These are phyloP conservation scores for Amanita molliuscula DNA, from an alignment of 768 basidiomycete species.

Conservation along the genomic window DNA sequence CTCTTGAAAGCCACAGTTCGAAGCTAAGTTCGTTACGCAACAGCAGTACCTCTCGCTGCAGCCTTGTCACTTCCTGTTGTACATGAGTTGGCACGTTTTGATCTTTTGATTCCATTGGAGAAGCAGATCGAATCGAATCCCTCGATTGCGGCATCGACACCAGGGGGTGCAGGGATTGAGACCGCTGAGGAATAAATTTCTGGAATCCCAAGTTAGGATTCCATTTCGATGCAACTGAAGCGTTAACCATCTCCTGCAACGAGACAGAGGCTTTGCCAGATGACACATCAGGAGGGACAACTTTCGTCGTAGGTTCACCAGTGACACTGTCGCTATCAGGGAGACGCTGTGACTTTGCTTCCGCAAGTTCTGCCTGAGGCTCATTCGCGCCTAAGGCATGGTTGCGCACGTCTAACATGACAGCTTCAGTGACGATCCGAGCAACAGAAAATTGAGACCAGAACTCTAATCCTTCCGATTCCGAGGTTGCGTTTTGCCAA, in stretches of 20 bases:
- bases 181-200: slow-evolving; percentile 43
- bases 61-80: slow-evolving; percentile 53
- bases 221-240: slow-evolving; percentile 65
- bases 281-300: slow-evolving; percentile 25
- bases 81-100: slow-evolving; percentile 32
- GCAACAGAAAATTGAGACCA: slow-evolving; percentile 60
- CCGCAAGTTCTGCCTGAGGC: slow-evolving; percentile 14
- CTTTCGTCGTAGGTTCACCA: slow-evolving; percentile 14
- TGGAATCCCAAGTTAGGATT: slow-evolving; percentile 54
- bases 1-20: slow-evolving; percentile 73
- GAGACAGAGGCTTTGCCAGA: slow-evolving; percentile 38
- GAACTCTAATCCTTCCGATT: slow-evolving; percentile 51
- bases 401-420: slow-evolving; percentile 56
- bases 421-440: slow-evolving; percentile 55
- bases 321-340: neutral
- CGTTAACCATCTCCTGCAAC: slow-evolving; percentile 66
- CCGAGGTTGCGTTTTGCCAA: slow-evolving; percentile 50
- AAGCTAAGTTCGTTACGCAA: slow-evolving; percentile 79
- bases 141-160: slow-evolving; percentile 14
- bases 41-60: slow-evolving; percentile 70
- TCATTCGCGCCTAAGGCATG: slow-evolving; percentile 38
- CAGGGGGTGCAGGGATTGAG: slow-evolving; percentile 30
- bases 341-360: neutral
- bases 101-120: slow-evolving; percentile 11
- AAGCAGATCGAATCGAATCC: neutral